Conservation (phyloP, 2,329 filamentous ascomycete species). For the Sclerotinia borealis region DNA sequence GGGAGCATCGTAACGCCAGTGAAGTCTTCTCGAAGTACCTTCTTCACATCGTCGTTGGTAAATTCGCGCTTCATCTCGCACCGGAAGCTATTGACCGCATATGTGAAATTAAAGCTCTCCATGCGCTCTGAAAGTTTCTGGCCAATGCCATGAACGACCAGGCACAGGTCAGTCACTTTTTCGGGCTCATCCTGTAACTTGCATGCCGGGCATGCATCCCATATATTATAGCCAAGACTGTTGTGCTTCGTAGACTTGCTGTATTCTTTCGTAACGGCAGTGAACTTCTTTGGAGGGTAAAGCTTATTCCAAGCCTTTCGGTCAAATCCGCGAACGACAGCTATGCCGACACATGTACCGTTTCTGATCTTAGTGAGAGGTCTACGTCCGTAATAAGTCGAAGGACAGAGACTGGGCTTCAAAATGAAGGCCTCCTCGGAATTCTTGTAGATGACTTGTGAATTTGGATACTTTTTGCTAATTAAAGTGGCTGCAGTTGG, state of each 20-base stretch:
- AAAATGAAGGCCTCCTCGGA: conserved; percentile 72
- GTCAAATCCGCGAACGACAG: conserved; percentile 86
- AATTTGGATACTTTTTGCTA: conserved; percentile 59
- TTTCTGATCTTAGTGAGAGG: conserved; percentile 77
- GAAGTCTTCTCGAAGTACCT: conserved; percentile 67
- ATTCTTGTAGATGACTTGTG: conserved; percentile 84
- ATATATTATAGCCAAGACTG: conserved; percentile 17
- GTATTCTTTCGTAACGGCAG: conserved; percentile 30
- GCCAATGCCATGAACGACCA: conserved; percentile 92
- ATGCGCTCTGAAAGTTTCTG: conserved; percentile 93
- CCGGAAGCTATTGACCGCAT: conserved; percentile 87
- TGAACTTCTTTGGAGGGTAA: conserved; percentile 40
- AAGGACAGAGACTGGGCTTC: conserved; percentile 78
- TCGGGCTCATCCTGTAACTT: conserved; percentile 56
- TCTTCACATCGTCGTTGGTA: conserved; percentile 65
- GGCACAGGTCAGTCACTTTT: conserved; percentile 76
- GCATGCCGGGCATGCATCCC: conserved; percentile 49
- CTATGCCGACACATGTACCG: conserved; percentile 74
- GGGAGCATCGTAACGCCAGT: conserved; percentile 92
- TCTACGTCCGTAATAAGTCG: conserved; percentile 73
- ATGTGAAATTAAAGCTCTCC: conserved; percentile 95
- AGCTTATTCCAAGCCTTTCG: conserved; percentile 68
- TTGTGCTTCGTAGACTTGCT: conserved; percentile 20
- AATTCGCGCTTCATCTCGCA: conserved; percentile 82
- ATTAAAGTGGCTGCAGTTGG: conserved; percentile 16